Base-by-base conservation (phyloP, 768 basidiomycete species). In the Boletus eberwhitei region DNA sequence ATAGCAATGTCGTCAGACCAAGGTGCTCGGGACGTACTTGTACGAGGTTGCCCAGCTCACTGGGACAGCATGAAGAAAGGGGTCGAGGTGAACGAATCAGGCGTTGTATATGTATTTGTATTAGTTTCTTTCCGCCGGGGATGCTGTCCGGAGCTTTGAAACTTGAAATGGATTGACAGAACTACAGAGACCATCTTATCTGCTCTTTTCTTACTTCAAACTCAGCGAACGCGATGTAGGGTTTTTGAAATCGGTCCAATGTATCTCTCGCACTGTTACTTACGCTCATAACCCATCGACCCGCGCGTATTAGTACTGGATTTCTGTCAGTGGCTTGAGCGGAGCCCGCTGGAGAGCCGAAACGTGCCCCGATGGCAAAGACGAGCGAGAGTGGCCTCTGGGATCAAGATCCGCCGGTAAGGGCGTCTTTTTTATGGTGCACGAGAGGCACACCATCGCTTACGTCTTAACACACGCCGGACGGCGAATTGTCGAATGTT, bases 1-100 rank as follows among this genome's bases (percentile, higher is more conserved):
- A 63, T 37, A 16, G 21, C 21, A 0, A 21, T 53, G 26, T 44
- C 35, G 45, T 32, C 48, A 71, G 69, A 71, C 67, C 40, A 72
- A 67, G 50, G 71, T 71, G n/a, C 55, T 71, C 7, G 69, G 71
- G 40, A 65, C 61, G 14, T 71, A 71, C 49, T 52, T 71, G 49
- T 71, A 71, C 26, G 67, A 72, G 37, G 61, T 72, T 40, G 69
- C 67, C 8, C 22, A 53, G 36, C 65, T 66, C 21, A 9, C 40
- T 34, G 59, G 54, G 36, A 8, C 53, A 4, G 50, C 49, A 31
- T 70, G 46, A 68, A 44, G 17, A 11, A 42, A 31, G 11, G 14
- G n/a, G n/a, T 16, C 17, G 11, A 17, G 37, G 17, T 24, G 29
- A 59, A 44, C 32, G 35, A 35, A 26, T 36, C 17, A 22, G 32